Evolutionary conservation across 2,329 filamentous ascomycete species (phyloP), one percentile per base, ranked within the genome.

Genomic region (Pseudomassariella vexata): DNA sequence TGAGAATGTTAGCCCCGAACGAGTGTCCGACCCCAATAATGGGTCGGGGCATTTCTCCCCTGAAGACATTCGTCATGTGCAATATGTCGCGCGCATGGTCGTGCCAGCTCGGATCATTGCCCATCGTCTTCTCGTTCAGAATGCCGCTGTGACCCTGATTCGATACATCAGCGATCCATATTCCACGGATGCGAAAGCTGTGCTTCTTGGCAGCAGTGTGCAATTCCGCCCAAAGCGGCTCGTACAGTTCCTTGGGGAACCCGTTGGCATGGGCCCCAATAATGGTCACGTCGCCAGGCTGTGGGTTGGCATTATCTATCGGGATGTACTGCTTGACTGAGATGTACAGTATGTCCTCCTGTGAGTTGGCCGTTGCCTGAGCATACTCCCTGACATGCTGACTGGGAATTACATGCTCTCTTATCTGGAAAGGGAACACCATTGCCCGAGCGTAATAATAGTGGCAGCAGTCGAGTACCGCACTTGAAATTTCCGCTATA

Each of bases 181-280:
- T 89, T 40, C 75, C 69, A 36, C 86, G 76, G 47, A 96, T 85
- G 3, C 71, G 68, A 46, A 94, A 75, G 12, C 77, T 79, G 35
- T 69, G 63, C 10, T 59, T 53, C 42, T 72, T 70, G 5, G 79
- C 64, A 12, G 68, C 63, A 12, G 67, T 59, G 45, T 84, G 66
- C 2, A 95, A 65, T 31, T 95, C 86, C 37, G 90, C 85, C 84
- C 88, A 95, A 0, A 95, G 65, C 0, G 90, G 85, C 49, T 95
- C 89, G 52, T 95, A 95, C 3, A 95, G 61, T 66, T 96, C 90
- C 83, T 95, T 96, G 9, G 86, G 84, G 45, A 95, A 95, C 9
- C 82, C 90, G 63, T 95, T 95, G 30, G 87, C 90, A 60, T 95
- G 89, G 5, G 82, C 82, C 9, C 75, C 87, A 34, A 96, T 78